These are phyloP conservation scores for Narthecium ossifragum DNA, from an alignment of 106 monocot genomes.

Conservation along the genomic window DNA sequence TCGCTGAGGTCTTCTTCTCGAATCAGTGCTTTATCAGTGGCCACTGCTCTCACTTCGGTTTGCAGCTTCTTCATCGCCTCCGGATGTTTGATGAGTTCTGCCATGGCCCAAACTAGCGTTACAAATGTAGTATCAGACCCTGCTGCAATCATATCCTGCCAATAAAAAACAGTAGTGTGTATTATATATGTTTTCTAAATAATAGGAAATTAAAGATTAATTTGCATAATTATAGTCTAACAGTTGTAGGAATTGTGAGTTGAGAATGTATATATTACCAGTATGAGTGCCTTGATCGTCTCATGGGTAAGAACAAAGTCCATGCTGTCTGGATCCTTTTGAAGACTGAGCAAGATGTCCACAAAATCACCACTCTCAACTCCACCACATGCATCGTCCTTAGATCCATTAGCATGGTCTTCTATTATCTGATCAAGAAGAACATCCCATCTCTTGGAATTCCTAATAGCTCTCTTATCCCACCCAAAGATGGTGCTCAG, in stretches of 20 bases:
- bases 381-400: not conserved
- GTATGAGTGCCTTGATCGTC: not conserved
- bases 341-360: not conserved
- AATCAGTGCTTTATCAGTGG: not conserved
- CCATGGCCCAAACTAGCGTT: constrained; percentile 27
- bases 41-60: constrained; percentile 19
- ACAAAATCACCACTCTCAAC: not conserved
- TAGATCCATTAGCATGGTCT: not conserved
- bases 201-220: not conserved
- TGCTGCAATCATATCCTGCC: constrained; percentile 23
- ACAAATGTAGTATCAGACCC: constrained; percentile 25
- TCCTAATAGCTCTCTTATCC: not conserved
- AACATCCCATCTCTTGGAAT: not conserved
- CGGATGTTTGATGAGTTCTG: constrained; percentile 22
- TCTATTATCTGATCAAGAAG: constrained; percentile 1
- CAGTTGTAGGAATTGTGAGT: not conserved
- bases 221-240: not conserved
- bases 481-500: too few species aligned
- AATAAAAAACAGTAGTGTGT: not conserved
- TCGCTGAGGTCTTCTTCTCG: not conserved
- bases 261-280: not conserved
- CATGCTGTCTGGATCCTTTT: not conserved
- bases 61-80: constrained; percentile 27
- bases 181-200: not conserved
- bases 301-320: not conserved